A percentile compares a stretch with the other conserved stretches of the same genome.
These are phyloP conservation scores for Colletotrichum zoysiae DNA, from an alignment of 2,329 filamentous ascomycete genomes.

Conservation along the genomic window DNA sequence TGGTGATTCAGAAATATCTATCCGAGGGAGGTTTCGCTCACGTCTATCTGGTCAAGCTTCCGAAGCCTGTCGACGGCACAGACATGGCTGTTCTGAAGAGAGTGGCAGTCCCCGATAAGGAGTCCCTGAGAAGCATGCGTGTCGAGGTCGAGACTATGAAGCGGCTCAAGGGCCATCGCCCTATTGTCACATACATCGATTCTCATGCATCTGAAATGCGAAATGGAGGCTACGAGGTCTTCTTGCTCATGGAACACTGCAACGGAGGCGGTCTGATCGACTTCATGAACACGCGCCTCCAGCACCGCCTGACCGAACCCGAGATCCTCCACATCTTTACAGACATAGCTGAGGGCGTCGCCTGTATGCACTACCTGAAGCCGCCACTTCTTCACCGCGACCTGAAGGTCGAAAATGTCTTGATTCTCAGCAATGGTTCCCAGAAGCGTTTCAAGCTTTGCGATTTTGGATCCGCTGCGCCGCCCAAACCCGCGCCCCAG, in stretches of 20 bases:
- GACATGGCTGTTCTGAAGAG: slow-evolving; percentile 91
- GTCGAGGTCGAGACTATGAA: slow-evolving; percentile 99
- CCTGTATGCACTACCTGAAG: slow-evolving; percentile 99
- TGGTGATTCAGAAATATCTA: slow-evolving; percentile 96
- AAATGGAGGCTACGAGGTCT: slow-evolving; percentile 96
- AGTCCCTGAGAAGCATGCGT: slow-evolving; percentile 93
- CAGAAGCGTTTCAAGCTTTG: slow-evolving; percentile 91
- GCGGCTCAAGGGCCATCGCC: slow-evolving; percentile 94
- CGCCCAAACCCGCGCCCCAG: slow-evolving; percentile 85
- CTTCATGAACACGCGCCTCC: slow-evolving; percentile 98
- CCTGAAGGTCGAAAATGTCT: slow-evolving; percentile 96
- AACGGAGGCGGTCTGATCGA: slow-evolving; percentile 95
- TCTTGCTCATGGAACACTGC: slow-evolving; percentile 98
- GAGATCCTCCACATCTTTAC: slow-evolving; percentile 98
- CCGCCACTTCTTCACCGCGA: slow-evolving; percentile 93
- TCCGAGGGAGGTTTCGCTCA: slow-evolving; percentile 98
- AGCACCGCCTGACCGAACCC: slow-evolving; percentile 95
- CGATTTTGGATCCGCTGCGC: slow-evolving; percentile 94
- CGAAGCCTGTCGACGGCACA: slow-evolving; percentile 80
- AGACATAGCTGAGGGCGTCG: slow-evolving; percentile 95
- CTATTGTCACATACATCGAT: slow-evolving; percentile 98
- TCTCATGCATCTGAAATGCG: slow-evolving; percentile 96
- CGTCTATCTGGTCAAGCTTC: slow-evolving; percentile 94
- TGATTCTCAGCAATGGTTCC: slow-evolving; percentile 80
- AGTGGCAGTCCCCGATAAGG: slow-evolving; percentile 96